Evolutionary conservation across 768 basidiomycete genomes (phyloP).

Genomic region (Galerina marginata): DNA sequence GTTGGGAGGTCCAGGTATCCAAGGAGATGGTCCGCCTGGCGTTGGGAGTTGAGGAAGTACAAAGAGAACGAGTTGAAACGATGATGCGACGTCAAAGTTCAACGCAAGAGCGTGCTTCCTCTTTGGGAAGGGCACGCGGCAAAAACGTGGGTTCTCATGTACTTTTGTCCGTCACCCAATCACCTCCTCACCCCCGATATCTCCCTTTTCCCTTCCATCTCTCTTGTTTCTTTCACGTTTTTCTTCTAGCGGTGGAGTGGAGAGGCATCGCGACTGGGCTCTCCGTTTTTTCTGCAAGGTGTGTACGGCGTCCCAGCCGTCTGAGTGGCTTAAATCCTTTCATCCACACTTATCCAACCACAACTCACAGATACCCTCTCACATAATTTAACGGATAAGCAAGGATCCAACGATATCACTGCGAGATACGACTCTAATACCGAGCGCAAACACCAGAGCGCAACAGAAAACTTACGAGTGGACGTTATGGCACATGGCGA

Average conservation of each 20-base stretch:
- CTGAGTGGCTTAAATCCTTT: neutral
- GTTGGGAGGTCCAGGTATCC: conserved; percentile 66
- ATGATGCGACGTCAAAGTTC: conserved; percentile 19
- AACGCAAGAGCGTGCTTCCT: conserved; percentile 27
- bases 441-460: conserved; percentile 10
- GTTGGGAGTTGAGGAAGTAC: conserved; percentile 36
- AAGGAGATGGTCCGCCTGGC: conserved; percentile 59
- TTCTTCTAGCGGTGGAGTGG: conserved; percentile 33
- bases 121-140: conserved; percentile 46
- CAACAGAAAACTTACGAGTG: conserved; percentile 13
- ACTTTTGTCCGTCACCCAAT: conserved; percentile 24
- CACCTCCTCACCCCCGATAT: conserved; percentile 33
- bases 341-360: neutral
- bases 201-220: conserved; percentile 29
- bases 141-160: conserved; percentile 42
- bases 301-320: conserved; percentile 24
- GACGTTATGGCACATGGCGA: conserved; percentile 30
- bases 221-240: conserved; percentile 25
- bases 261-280: conserved; percentile 34
- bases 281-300: conserved; percentile 45
- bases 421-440: conserved; percentile 11
- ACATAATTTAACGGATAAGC: conserved; percentile 39
- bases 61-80: conserved; percentile 21
- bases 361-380: conserved; percentile 33
- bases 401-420: conserved; percentile 21